Base-by-base conservation (phyloP, 2,329 filamentous ascomycete species). In the Aaosphaeria pasadenensis region DNA sequence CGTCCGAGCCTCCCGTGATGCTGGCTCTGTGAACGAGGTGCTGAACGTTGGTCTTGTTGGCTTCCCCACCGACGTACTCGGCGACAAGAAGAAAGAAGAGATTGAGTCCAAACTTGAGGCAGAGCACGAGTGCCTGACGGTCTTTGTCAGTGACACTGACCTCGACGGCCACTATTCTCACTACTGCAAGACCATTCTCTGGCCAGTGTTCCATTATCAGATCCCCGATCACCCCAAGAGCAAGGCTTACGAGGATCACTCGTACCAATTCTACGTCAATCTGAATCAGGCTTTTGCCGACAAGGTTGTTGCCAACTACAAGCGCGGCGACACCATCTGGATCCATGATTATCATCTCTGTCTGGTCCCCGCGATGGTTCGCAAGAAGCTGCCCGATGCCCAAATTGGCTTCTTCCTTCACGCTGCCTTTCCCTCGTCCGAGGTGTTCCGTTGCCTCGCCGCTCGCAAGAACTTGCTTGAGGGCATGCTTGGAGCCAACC, bases 191-290 rank as follows among this genome's bases (percentile, higher is more conserved):
- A 90, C 92, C 64, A 96, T 97, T 47, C 78, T 97, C 5, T 97
- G 92, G 92, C 92, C 92, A 1, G 91, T 96, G 51, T 95, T 97
- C 71, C 91, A 97, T 72, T 97, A 97, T 70, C 91, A 96, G 71
- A 95, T 97, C 50, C 94, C 92, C 0, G 94, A 97, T 67, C 95
- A 95, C 66, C 92, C 92, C 29, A 96, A 96, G 78, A 96, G 91
- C 82, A 97, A 97, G 52, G 92, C 92, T 0, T 97, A 96, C 69
- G 88, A 95, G 69, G 92, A 97, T 59, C 91, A 97, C 71, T 96
- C 91, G 0, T 97, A 91, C 90, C 82, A 91, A 58, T 95, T 89
- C 75, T 97, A 97, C 62, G 87, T 91, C 65, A 89, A 89, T 46
- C 81, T 96, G 64, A 96, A 96, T 73, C 87, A 94, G 69, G 89